Base-by-base conservation (phyloP, 1,284 basidiomycete species). In the Boletellus sp. region DNA sequence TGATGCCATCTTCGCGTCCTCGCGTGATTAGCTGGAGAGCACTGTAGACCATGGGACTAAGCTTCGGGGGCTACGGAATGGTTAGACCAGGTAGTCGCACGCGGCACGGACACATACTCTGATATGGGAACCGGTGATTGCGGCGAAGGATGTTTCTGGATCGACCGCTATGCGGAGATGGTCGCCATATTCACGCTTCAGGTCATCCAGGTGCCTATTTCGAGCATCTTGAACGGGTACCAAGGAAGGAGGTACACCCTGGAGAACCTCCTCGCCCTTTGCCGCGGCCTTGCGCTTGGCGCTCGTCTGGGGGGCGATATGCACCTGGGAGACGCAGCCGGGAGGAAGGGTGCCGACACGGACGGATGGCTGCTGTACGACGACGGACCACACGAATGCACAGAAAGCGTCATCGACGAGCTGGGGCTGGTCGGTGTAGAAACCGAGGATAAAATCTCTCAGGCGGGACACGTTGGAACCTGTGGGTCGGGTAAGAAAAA, bases 21-120 rank as follows among this genome's bases (percentile, higher is more conserved):
- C 89, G 81, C 33, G 89, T 87, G 59, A 96, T 84, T 46, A 92
- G 75, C 65, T 94, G 91, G n/a, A 96, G 77, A 3, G 85, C 82
- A n/a, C 82, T 81, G 65, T 93, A 95, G 3, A 92, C 86, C 79
- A 89, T 86, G 0, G 86, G 82, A 35, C 87, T 91, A 55, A 95
- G 71, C 65, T 86, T 90, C 2, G 86, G 72, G 43, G 85, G 83
- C 90, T 93, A 40, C 38, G 28, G 41, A 41, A 4, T 59, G 52
- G 37, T 57, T 53, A 53, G 35, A 52, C 37, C 7, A 33, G 16
- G 3, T 40, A 36, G 37, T 16, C 36, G 30, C 33, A 8, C 28
- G 46, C 36, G 45, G 35, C 8, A 24, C 18, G 18, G 19, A 37
- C 6, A 71, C 82, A 50, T 58, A 91, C 87, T 59, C 85, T 77